Base-by-base conservation (phyloP, 106 monocot genomes). In the Chionographis japonica region DNA sequence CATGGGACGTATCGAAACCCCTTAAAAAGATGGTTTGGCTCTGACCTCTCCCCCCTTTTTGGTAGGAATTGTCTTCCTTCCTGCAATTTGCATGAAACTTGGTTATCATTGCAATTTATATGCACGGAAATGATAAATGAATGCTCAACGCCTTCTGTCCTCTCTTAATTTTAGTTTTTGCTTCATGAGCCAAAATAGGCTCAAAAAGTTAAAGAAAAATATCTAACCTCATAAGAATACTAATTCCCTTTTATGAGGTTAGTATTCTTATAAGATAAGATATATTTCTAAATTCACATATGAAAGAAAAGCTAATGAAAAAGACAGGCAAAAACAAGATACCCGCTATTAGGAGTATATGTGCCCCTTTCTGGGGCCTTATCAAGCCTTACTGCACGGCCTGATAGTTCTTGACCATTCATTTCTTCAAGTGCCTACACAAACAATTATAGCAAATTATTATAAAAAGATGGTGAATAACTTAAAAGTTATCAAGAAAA, bases 1-100 rank as follows among this genome's bases (percentile, higher is more conserved):
- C 95, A 37, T 69, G 68, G 12, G 78, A 83, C 27, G 66, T 86
- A 50, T 97, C 87, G 57, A 97, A 97, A 10, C 97, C 97, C 79
- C 66, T 92, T 1, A 92, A 76, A 66, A 90, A 98, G 54, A 92
- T 11, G 20, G 89, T 92, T 6, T 77, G 74, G 58, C 84, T 69
- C 17, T 69, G 65, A 52, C 79, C 75, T 72, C 71, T 79, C 0
- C 68, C 78, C 50, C 72, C 73, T 60, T 91, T 84, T 58, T 91
- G 88, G 68, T 77, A 80, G 54, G 86, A 86, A 42, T 54, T 75
- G 36, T 62, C 84, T 12, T 88, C 91, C 60, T 50, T 80, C 51
- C 84, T 85, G 74, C 58, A 72, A 11, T 35, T 52, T 7, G 27
- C 2, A 14, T 42, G 11, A 46, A 72, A 17, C 36, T 18, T n/a